A percentile compares a stretch with the other conserved stretches of the same genome.
phyloP scores from a whole-genome alignment of 768 basidiomycete species.

The Auricularia sp. region DNA sequence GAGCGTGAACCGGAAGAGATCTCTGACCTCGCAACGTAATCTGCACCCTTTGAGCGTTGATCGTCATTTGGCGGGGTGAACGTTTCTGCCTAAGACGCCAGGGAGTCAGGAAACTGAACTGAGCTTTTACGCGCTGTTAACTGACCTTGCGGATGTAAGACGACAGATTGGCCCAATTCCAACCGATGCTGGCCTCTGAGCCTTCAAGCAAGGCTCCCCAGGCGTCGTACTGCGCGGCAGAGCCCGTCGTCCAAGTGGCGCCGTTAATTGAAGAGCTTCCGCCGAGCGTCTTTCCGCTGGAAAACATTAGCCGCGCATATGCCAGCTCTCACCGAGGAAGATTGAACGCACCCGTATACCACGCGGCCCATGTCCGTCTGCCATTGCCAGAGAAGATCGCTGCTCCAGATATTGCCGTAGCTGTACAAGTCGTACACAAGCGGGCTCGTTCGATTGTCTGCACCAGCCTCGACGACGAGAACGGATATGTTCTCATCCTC shows the following conservation, averaged over 20 bases:
- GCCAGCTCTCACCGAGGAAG: not conserved
- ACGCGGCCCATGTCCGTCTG: conserved; percentile 28
- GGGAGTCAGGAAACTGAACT: not conserved
- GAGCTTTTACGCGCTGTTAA: too few relatives aligned
- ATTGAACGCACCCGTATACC: not conserved
- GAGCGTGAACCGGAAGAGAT: not conserved
- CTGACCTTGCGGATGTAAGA: conserved; percentile 23
- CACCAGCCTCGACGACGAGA: conserved; percentile 42
- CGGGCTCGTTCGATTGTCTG: conserved; percentile 33
- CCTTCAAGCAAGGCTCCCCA: conserved; percentile 23
- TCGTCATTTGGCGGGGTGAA: conserved; percentile 15
- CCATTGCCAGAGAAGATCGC: conserved; percentile 37
- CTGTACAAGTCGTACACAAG: conserved; percentile 36
- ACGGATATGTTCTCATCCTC: conserved; percentile 34
- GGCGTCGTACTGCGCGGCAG: conserved; percentile 35
- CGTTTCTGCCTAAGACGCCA: conserved; percentile 11
- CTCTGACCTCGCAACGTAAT: conserved; percentile 17
- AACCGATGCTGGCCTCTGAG: conserved; percentile 19
- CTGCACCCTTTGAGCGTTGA: conserved; percentile 19
- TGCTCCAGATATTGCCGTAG: conserved; percentile 33
- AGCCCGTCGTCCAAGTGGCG: conserved; percentile 34
- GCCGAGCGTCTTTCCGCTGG: conserved; percentile 27
- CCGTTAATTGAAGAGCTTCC: conserved; percentile 39
- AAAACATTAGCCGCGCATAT: not conserved
- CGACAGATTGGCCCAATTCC: conserved; percentile 30